Evolutionary conservation across 768 basidiomycete genomes (phyloP).

Genomic region (Wakefieldia striispora): DNA sequence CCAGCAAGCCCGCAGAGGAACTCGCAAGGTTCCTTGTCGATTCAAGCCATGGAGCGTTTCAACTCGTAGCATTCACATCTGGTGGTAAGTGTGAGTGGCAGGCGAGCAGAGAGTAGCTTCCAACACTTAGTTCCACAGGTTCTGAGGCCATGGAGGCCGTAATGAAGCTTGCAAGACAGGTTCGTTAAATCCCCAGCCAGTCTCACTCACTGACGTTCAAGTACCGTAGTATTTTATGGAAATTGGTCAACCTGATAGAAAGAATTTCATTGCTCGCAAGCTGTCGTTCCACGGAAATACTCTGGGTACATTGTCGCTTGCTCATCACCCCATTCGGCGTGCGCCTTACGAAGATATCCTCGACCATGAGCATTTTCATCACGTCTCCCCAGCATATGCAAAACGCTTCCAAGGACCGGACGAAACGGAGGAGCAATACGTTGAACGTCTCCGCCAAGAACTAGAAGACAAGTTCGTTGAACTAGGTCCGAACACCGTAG

Average conservation of each 20-base stretch:
- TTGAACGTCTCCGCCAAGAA: slow-evolving; percentile 72
- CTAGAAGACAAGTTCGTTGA: slow-evolving; percentile 84
- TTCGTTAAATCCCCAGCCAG: slow-evolving; percentile 25
- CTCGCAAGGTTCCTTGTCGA: slow-evolving; percentile 66
- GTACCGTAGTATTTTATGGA: slow-evolving; percentile 63
- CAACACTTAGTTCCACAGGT: slow-evolving; percentile 43
- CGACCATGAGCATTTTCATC: slow-evolving; percentile 67
- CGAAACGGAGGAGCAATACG: slow-evolving; percentile 79
- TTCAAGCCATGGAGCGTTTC: slow-evolving; percentile 73
- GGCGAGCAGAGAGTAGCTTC: background rate
- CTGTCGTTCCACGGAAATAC: slow-evolving; percentile 89
- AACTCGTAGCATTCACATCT: slow-evolving; percentile 65
- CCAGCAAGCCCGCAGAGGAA: slow-evolving; percentile 78
- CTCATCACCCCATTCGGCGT: slow-evolving; percentile 64
- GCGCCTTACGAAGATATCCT: slow-evolving; percentile 66
- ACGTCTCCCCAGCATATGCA: slow-evolving; percentile 86
- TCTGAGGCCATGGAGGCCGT: slow-evolving; percentile 88
- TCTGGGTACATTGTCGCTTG: slow-evolving; percentile 63
- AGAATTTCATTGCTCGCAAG: slow-evolving; percentile 74
- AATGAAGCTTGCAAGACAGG: slow-evolving; percentile 78
- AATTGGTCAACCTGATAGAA: slow-evolving; percentile 64
- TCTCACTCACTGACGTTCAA: slow-evolving; percentile 8
- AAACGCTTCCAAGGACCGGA: slow-evolving; percentile 68
- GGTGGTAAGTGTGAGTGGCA: slow-evolving; percentile 50
- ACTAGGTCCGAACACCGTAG: slow-evolving; percentile 78